These are phyloP conservation scores for Suillus tomentosus DNA, from an alignment of 768 basidiomycete species.

Conservation along the genomic window DNA sequence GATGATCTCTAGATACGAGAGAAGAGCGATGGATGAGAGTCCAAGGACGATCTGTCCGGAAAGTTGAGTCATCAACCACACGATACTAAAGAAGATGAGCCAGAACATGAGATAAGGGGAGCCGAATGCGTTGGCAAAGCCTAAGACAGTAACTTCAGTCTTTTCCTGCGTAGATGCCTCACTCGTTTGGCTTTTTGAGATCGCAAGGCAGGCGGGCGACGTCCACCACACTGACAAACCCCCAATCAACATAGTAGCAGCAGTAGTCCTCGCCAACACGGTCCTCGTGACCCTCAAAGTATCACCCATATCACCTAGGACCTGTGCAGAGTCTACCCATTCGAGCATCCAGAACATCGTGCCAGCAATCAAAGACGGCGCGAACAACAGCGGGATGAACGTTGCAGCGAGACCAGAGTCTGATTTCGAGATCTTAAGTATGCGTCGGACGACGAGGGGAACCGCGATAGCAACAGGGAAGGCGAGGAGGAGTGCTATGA, in stretches of 20 bases:
- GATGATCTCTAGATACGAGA: slow-evolving; percentile 79
- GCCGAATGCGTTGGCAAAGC: slow-evolving; percentile 89
- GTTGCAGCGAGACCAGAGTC: slow-evolving; percentile 70
- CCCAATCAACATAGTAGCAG: slow-evolving; percentile 52
- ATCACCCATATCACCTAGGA: slow-evolving; percentile 43
- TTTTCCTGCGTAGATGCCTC: slow-evolving; percentile 31
- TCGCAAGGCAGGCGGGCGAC: slow-evolving; percentile 72
- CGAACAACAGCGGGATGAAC: slow-evolving; percentile 61
- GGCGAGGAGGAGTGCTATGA: slow-evolving; percentile 56
- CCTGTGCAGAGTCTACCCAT: slow-evolving; percentile 62
- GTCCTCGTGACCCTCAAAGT: slow-evolving; percentile 58
- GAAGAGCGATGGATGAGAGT: slow-evolving; percentile 60
- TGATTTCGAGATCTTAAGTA: slow-evolving; percentile 69
- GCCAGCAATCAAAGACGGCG: slow-evolving; percentile 59
- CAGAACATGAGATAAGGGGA: slow-evolving; percentile 87
- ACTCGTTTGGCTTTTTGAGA: slow-evolving; percentile 41
- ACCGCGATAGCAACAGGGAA: slow-evolving; percentile 56
- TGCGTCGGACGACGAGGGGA: slow-evolving; percentile 56
- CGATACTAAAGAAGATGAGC: slow-evolving; percentile 59
- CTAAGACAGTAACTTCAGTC: slow-evolving; percentile 62
- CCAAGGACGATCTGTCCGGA: slow-evolving; percentile 81
- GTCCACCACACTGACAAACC: slow-evolving; percentile 70
- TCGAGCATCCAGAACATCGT: slow-evolving; percentile 80
- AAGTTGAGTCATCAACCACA: slow-evolving; percentile 63
- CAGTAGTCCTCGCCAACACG: slow-evolving; percentile 57